These are phyloP conservation scores for Ceratocystis alfenasii DNA, from an alignment of 2,329 filamentous ascomycete genomes.

Conservation along the genomic window DNA sequence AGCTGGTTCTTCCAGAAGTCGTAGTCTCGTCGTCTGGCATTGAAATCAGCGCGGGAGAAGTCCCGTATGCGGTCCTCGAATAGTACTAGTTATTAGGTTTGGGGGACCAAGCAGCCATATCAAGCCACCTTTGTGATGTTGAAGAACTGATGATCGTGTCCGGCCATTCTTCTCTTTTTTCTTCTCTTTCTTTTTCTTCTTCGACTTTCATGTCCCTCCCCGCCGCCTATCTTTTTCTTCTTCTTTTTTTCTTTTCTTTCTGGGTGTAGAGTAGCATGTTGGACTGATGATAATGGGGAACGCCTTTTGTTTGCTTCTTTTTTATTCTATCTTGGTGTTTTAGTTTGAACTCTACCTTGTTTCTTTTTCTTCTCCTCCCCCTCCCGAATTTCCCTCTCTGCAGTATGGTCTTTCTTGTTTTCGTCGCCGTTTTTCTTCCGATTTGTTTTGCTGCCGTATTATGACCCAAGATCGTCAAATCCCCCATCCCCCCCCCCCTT, in stretches of 20 bases:
- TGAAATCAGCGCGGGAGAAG: conserved; percentile 16
- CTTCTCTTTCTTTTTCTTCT: not conserved
- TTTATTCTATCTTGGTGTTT: conserved; percentile 1
- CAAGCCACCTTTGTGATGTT: conserved; percentile 11
- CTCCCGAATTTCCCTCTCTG: not conserved
- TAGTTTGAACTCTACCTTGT: not conserved
- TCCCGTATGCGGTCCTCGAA: conserved; percentile 13
- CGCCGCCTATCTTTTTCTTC: not conserved
- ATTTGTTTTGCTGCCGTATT: not conserved
- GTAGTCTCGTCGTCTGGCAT: conserved; percentile 26
- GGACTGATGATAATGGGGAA: conserved; percentile 15
- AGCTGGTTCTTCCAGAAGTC: conserved; percentile 65
- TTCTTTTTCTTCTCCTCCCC: not conserved
- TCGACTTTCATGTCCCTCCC: not conserved
- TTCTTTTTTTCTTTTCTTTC: conserved; percentile 14
- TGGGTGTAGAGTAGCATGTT: conserved; percentile 14
- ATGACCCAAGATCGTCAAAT: not conserved
- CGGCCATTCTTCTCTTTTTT: not conserved
- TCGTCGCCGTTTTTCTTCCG: conserved; percentile 8
- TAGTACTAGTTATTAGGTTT: conserved; percentile 15
- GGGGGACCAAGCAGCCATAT: conserved; percentile 5
- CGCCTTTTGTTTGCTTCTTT: conserved; percentile 3
- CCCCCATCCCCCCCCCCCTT: not conserved
- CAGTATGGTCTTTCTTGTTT: conserved; percentile 13
- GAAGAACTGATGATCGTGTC: conserved; percentile 18